These are phyloP conservation scores for Colletotrichum sp. DNA, from an alignment of 2,329 filamentous ascomycete species.

Conservation along the genomic window DNA sequence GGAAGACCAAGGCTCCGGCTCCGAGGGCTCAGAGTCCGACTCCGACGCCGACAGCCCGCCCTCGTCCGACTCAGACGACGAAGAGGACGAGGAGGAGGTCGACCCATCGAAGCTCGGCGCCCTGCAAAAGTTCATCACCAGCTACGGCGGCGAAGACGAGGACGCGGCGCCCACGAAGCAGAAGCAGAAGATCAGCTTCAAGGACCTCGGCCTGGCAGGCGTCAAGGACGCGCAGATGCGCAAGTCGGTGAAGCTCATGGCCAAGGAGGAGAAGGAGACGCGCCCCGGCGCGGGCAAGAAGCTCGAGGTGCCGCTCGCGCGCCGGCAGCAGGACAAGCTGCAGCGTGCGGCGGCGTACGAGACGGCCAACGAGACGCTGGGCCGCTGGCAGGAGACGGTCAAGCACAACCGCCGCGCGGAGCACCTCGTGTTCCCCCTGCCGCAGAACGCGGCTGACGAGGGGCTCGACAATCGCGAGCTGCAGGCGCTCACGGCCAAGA, in stretches of 20 bases:
- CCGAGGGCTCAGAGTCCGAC: constrained; percentile 46
- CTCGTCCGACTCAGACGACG: constrained; percentile 49
- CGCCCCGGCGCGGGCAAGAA: constrained; percentile 62
- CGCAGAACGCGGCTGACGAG: constrained; percentile 69
- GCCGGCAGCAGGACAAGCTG: constrained; percentile 84
- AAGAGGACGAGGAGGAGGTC: constrained; percentile 52
- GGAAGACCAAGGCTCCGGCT: constrained; percentile 41
- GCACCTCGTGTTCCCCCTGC: constrained; percentile 85
- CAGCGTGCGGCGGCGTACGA: constrained; percentile 84
- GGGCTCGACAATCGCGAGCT: constrained; percentile 68
- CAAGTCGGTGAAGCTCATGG: constrained; percentile 78
- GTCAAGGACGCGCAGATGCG: constrained; percentile 78
- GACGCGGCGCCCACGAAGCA: constrained; percentile 27
- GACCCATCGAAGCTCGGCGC: constrained; percentile 66
- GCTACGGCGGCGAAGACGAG: constrained; percentile 69
- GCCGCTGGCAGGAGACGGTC: constrained; percentile 93
- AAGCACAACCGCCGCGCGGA: constrained; percentile 93
- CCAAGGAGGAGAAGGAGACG: constrained; percentile 62
- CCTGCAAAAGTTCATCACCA: constrained; percentile 72
- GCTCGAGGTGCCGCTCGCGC: constrained; percentile 81
- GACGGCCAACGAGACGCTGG: constrained; percentile 89
- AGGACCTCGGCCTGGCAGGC: constrained; percentile 74
- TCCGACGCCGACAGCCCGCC: constrained; percentile 55
- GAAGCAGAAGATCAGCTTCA: constrained; percentile 70
- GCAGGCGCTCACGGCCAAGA: constrained; percentile 66